A percentile compares a stretch with the other conserved stretches of the same genome.
Evolutionary conservation across 768 basidiomycete genomes (phyloP).

Genomic region (Chalciporus piperatus): DNA sequence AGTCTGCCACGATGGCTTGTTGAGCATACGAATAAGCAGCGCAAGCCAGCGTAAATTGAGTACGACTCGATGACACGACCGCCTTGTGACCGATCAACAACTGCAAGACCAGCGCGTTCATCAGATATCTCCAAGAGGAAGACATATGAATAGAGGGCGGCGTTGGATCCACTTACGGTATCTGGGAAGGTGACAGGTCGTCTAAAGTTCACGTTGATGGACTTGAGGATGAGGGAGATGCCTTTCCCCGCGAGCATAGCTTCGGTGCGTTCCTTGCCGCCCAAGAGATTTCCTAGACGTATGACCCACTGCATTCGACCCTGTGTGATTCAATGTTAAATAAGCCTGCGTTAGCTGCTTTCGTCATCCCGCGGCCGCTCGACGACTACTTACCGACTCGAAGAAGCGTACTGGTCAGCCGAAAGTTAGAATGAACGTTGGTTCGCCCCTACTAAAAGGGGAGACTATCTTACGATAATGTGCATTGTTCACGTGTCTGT

Average conservation of each 20-base stretch:
- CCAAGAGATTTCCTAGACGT: slow-evolving; percentile 54
- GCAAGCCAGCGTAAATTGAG: slow-evolving; percentile 49
- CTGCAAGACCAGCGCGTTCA: slow-evolving; percentile 29
- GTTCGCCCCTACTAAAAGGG: not conserved
- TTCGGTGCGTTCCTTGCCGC: slow-evolving; percentile 52
- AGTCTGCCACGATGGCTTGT: slow-evolving; percentile 59
- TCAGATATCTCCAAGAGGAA: not conserved
- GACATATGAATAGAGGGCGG: not conserved
- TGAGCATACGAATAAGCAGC: slow-evolving; percentile 66
- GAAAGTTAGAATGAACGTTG: not conserved
- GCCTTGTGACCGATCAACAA: slow-evolving; percentile 65
- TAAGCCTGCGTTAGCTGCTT: not conserved
- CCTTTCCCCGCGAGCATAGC: slow-evolving; percentile 63
- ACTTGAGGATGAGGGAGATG: slow-evolving; percentile 72
- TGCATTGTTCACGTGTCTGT: slow-evolving; percentile 77
- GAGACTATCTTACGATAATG: slow-evolving; percentile 51
- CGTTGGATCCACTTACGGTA: slow-evolving; percentile 46
- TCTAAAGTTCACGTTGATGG: slow-evolving; percentile 62
- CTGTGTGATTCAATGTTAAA: slow-evolving; percentile 29
- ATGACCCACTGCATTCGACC: slow-evolving; percentile 69
- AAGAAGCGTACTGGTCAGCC: slow-evolving; percentile 55
- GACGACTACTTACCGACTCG: slow-evolving; percentile 51
- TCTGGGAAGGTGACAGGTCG: slow-evolving; percentile 76
- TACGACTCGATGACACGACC: slow-evolving; percentile 34
- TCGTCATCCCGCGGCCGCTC: no score